Base-by-base conservation (phyloP, 306 rosid species). In the Prunus kanzakura region DNA sequence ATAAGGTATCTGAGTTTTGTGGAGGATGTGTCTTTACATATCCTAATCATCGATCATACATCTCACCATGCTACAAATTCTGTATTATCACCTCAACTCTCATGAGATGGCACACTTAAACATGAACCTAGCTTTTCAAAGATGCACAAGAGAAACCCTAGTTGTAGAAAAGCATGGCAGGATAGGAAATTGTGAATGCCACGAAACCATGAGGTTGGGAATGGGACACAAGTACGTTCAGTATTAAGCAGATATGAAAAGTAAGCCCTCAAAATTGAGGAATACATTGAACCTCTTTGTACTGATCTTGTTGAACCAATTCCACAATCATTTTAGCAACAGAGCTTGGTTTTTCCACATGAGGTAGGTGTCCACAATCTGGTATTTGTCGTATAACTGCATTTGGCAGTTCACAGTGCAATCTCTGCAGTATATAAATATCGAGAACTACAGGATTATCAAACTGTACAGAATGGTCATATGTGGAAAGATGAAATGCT, bases 341-440 rank as follows among this genome's bases (percentile, higher is more conserved):
- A 32, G 75, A 73, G 76, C 77, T 87, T 35, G 99, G 97, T 84
- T 76, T 92, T 76, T 95, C 96, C 22, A 90, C 90, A 75, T 91
- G 97, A 80, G 98, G 97, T 81, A 95, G 56, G 77, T 95, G 97
- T n/a, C 97, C 97, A 18, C 99, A 95, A 29, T 88, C 71, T 38
- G 93, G 84, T 83, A 92, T 87, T 84, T 85, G 96, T 67, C 89
- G 91, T 73, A 92, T 25, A 46, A 79, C 63, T 68, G 92, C 96
- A 72, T 88, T 87, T 77, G 97, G 91, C 81, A 92, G 77, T 82
- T 92, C 97, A 27, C 92, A 84, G 81, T 89, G 97, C 78, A 95
- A 76, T 81, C 88, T 88, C 97, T 92, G 93, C 90, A 84, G 73
- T 27, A 57, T 27, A 75, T 27, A 35, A 32, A 29, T 60, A 15